Evolutionary conservation across 2,329 filamentous ascomycete species (phyloP).

Genomic region (Shiraia bambusicola): DNA sequence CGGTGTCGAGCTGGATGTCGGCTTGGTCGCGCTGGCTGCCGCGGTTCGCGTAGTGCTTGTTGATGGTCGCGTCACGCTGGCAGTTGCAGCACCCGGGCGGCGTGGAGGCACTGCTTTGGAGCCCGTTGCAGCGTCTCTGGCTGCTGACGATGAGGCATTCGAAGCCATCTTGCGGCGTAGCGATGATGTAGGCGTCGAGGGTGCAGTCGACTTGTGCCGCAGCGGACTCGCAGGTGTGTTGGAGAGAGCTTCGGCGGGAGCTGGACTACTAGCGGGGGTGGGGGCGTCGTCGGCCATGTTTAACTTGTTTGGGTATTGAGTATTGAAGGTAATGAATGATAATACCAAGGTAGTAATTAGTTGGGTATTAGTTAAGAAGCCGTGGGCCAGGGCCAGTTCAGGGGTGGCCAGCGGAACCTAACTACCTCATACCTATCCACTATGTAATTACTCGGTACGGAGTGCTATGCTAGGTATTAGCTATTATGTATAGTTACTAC

Average conservation of each 20-base stretch:
- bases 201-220: slow-evolving; percentile 22
- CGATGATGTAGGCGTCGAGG: slow-evolving; percentile 30
- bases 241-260: slow-evolving; percentile 8
- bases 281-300: slow-evolving; percentile 4
- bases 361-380: neutral
- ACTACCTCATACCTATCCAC: neutral
- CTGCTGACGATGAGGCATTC: slow-evolving; percentile 24
- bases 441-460: too few species aligned
- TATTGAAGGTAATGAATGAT: too few species aligned
- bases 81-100: slow-evolving; percentile 21
- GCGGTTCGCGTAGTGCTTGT: slow-evolving; percentile 23
- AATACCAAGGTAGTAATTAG: too few species aligned
- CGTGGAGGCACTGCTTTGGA: slow-evolving; percentile 23
- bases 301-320: too few species aligned
- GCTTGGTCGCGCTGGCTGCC: slow-evolving; percentile 28
- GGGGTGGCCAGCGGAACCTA: slow-evolving; percentile 2
- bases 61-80: slow-evolving; percentile 18
- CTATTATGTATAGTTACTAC: too few species aligned
- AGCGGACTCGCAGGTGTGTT: slow-evolving; percentile 8
- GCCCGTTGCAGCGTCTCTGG: slow-evolving; percentile 23
- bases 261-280: slow-evolving; percentile 13
- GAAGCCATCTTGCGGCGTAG: slow-evolving; percentile 40
- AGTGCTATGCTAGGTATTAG: too few species aligned
- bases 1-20: slow-evolving; percentile 24
- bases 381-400: neutral